Evolutionary conservation across 2,329 filamentous ascomycete genomes (phyloP).

Genomic region (Botrytis medusae): DNA sequence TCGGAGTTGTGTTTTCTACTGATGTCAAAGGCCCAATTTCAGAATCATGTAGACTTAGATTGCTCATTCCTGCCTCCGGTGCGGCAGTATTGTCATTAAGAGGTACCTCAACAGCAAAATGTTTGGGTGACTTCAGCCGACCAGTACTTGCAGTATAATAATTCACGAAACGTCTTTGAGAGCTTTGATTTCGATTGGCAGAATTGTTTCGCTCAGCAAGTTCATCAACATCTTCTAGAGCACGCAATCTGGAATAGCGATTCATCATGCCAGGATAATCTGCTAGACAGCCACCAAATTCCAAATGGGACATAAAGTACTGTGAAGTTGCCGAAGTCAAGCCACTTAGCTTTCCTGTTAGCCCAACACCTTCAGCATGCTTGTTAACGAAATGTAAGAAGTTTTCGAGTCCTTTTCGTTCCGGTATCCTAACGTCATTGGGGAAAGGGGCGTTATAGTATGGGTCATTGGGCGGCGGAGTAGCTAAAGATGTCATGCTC

Average conservation of each 20-base stretch:
- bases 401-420: constrained; percentile 67
- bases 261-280: constrained; percentile 69
- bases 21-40: constrained; percentile 41
- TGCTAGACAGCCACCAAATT: constrained; percentile 78
- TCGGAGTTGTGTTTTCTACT: constrained; percentile 38
- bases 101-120: constrained; percentile 25
- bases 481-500: constrained; percentile 33
- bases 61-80: constrained; percentile 30
- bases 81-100: constrained; percentile 27
- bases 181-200: constrained; percentile 38
- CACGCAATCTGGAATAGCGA: constrained; percentile 68
- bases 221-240: constrained; percentile 70
- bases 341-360: constrained; percentile 42
- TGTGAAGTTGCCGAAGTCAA: constrained; percentile 64
- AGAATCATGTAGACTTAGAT: constrained; percentile 29
- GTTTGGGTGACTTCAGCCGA: constrained; percentile 54
- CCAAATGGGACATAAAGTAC: constrained; percentile 76
- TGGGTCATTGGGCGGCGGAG: constrained; percentile 48
- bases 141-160: constrained; percentile 89
- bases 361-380: constrained; percentile 58
- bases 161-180: constrained; percentile 76
- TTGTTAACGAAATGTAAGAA: constrained; percentile 79
- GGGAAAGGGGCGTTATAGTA: constrained; percentile 74
- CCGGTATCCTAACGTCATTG: constrained; percentile 70
- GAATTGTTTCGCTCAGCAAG: constrained; percentile 37